Conservation (phyloP, 2,329 filamentous ascomycete species). For the Rutstroemia sp. region DNA sequence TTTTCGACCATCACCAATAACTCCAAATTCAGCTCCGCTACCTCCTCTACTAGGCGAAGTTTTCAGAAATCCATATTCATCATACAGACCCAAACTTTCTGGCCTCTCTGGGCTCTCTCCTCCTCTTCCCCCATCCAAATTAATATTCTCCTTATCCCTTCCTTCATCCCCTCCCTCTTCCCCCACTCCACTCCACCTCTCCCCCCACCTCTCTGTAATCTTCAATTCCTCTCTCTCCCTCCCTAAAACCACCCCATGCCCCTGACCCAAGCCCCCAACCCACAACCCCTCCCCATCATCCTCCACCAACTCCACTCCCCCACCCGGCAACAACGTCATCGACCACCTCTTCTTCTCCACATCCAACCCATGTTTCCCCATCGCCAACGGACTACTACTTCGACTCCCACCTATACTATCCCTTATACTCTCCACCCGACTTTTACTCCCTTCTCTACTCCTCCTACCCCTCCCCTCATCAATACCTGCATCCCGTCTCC, state of each 20-base stretch:
- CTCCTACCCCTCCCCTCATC: too few relatives aligned
- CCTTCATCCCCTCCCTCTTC: background rate
- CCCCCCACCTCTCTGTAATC: background rate
- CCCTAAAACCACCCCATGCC: constrained; percentile 1
- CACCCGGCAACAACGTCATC: background rate
- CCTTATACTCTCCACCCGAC: background rate
- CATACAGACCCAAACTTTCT: constrained; percentile 19
- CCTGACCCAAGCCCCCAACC: background rate
- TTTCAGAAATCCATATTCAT: constrained; percentile 22
- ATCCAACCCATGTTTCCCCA: constrained; percentile 1
- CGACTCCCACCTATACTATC: background rate
- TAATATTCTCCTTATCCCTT: background rate
- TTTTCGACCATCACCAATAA: background rate
- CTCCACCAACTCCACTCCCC: background rate
- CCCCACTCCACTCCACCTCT: background rate
- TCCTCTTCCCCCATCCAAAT: background rate
- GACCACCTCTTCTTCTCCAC: constrained; percentile 5
- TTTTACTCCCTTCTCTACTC: too few relatives aligned
- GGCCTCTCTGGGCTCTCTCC: background rate
- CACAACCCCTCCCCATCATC: background rate
- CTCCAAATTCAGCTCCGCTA: background rate
- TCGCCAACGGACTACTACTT: background rate
- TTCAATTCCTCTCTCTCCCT: background rate
- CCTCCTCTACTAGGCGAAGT: constrained; percentile 12
- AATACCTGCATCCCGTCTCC: too few relatives aligned